Evolutionary conservation across 495 filamentous ascomycete species (phyloP).

Genomic region (Zalerion maritima): DNA sequence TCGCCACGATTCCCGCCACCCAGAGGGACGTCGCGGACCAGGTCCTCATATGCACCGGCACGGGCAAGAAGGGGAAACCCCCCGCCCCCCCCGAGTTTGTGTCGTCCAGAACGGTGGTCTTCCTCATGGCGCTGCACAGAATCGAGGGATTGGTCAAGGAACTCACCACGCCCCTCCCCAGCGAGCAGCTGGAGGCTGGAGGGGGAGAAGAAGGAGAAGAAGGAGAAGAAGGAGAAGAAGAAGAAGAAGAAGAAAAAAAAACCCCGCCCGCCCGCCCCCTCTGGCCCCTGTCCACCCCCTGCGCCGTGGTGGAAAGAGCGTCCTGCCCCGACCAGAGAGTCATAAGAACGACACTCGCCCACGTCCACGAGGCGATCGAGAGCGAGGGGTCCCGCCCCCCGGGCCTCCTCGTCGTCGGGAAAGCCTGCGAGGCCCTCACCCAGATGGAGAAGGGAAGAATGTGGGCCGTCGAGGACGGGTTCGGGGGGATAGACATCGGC

Average conservation of each 20-base stretch:
- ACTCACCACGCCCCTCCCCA: slow-evolving; percentile 31
- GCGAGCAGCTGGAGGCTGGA: slow-evolving; percentile 22
- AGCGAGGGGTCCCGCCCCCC: slow-evolving; percentile 81
- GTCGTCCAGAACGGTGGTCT: slow-evolving; percentile 69
- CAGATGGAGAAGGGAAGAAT: slow-evolving; percentile 34
- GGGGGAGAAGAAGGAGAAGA: slow-evolving; percentile 16
- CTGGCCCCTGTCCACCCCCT: slow-evolving; percentile 52
- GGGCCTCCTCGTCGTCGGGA: slow-evolving; percentile 77
- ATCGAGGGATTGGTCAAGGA: slow-evolving; percentile 54
- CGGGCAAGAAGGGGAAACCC: slow-evolving; percentile 77
- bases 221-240: slow-evolving; percentile 16
- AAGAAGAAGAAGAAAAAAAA: slow-evolving; percentile 9
- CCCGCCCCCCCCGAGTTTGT: slow-evolving; percentile 70
- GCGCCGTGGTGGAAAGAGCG: slow-evolving; percentile 87
- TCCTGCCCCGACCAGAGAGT: slow-evolving; percentile 90
- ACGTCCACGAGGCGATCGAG: slow-evolving; percentile 72
- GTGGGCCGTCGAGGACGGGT: slow-evolving; percentile 88
- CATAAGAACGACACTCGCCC: slow-evolving; percentile 67
- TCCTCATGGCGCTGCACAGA: slow-evolving; percentile 88
- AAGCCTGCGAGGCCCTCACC: slow-evolving; percentile 65
- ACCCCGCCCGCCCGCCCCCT: slow-evolving; percentile 11
- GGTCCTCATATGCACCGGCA: slow-evolving; percentile 86
- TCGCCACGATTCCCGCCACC: slow-evolving; percentile 75
- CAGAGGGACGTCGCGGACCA: slow-evolving; percentile 85
- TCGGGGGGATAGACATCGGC: slow-evolving; percentile 45